Conservation (phyloP, 2,329 filamentous ascomycete genomes). For the Apiospora rasikravindrae region DNA sequence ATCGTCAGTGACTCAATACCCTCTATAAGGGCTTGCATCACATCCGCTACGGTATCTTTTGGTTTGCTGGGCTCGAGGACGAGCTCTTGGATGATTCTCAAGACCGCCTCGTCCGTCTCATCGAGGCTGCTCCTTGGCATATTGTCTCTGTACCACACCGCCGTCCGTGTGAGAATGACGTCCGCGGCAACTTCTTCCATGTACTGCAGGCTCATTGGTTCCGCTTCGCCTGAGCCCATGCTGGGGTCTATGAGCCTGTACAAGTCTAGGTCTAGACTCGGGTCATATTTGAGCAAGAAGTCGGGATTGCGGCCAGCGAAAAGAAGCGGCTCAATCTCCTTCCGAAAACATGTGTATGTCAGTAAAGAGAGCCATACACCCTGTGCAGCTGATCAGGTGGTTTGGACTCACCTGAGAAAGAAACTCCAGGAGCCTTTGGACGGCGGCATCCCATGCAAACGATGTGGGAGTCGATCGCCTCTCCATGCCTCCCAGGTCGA, state of each 20-base stretch:
- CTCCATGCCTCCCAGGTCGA: constrained; percentile 8
- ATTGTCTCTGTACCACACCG: background rate
- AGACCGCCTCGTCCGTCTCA: constrained; percentile 5
- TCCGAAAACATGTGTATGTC: background rate
- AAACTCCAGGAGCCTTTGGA: background rate
- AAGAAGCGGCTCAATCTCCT: background rate
- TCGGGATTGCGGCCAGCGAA: background rate
- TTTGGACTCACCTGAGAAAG: background rate
- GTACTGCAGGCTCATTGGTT: background rate
- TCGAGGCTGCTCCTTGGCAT: background rate
- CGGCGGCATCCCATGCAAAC: background rate
- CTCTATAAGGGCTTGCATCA: background rate
- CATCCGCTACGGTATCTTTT: background rate
- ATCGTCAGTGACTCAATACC: background rate
- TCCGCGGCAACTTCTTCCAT: background rate
- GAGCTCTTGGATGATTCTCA: background rate
- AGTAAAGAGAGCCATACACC: background rate
- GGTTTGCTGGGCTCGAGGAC: background rate
- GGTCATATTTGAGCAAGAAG: background rate
- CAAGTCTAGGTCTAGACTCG: background rate
- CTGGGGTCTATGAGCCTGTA: constrained; percentile 8
- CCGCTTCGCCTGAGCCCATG: background rate
- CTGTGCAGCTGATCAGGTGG: background rate
- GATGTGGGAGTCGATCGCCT: background rate
- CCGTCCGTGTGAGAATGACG: background rate